Percentiles rank a stretch among this genome's conserved stretches.
These are phyloP conservation scores for Hibiscus tridactylites DNA, from an alignment of 345 rosid genomes.

Conservation along the genomic window DNA sequence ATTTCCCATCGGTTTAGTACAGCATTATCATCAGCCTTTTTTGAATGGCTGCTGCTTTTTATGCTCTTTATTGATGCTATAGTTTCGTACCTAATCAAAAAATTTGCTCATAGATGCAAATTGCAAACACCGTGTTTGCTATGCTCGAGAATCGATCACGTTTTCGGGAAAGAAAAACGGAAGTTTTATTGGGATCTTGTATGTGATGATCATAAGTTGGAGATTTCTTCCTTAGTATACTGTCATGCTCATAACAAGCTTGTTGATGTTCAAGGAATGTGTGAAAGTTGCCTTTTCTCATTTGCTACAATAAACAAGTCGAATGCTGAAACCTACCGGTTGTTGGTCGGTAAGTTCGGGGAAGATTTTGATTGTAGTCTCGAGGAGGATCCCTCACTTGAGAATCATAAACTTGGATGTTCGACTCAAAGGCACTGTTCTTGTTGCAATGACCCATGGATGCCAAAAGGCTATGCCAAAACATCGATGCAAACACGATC, in stretches of 20 bases:
- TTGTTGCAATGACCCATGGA: conserved; percentile 60
- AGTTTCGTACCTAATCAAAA: conserved; percentile 53
- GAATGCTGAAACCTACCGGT: conserved; percentile 42
- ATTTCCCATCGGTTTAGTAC: conserved; percentile 26
- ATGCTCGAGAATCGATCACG: conserved; percentile 86
- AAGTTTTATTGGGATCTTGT: conserved; percentile 63
- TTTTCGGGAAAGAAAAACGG: conserved; percentile 38
- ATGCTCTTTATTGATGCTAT: conserved; percentile 63
- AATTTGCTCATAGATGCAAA: conserved; percentile 46
- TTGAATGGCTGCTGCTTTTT: conserved; percentile 70
- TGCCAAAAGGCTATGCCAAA: conserved; percentile 27
- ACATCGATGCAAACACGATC: conserved; percentile 25
- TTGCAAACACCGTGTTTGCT: conserved; percentile 70
- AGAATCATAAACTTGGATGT: conserved; percentile 12
- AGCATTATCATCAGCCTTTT: conserved; percentile 58
- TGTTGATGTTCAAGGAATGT: conserved; percentile 69
- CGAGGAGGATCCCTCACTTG: conserved; percentile 24
- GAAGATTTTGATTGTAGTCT: conserved; percentile 35
- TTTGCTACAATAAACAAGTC: conserved; percentile 70
- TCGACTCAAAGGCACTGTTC: conserved; percentile 33
- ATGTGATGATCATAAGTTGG: conserved; percentile 70
- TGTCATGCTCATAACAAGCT: conserved; percentile 79
- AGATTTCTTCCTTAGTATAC: conserved; percentile 70
- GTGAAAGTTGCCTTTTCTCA: conserved; percentile 73
- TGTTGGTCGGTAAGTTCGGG: conserved; percentile 72